Percentiles rank a stretch among this genome's conserved stretches.
Evolutionary conservation across 768 basidiomycete species (phyloP).

Genomic region (Kwoniella newhampshirensis): DNA sequence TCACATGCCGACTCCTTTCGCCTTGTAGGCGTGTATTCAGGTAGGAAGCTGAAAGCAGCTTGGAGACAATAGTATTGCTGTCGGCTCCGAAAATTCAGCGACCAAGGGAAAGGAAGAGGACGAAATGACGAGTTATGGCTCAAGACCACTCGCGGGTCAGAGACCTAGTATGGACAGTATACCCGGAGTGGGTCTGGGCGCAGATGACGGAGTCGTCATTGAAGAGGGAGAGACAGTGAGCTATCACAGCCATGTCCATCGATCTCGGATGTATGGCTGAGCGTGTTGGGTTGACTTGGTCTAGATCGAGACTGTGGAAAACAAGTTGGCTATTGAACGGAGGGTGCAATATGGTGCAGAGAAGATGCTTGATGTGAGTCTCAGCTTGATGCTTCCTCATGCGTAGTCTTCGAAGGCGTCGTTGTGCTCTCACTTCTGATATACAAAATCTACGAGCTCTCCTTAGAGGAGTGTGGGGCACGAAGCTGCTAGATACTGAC

Average conservation of each 20-base stretch:
- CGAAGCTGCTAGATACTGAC: not conserved
- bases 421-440: too few relatives aligned
- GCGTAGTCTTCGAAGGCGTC: not conserved
- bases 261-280: not conserved
- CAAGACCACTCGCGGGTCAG: too few relatives aligned
- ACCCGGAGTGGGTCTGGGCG: constrained; percentile 4
- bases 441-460: too few relatives aligned
- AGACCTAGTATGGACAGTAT: too few relatives aligned
- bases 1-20: too few relatives aligned
- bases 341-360: constrained; percentile 90
- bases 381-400: constrained; percentile 56
- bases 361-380: constrained; percentile 72
- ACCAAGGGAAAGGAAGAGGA: too few relatives aligned
- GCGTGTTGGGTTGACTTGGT: not conserved
- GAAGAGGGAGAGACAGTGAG: constrained; percentile 12
- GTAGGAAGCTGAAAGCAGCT: too few relatives aligned
- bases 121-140: too few relatives aligned
- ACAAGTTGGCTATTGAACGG: constrained; percentile 70
- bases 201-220: constrained; percentile 1
- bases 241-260: not conserved
- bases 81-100: too few relatives aligned
- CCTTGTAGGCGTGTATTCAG: too few relatives aligned
- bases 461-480: too few relatives aligned
- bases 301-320: constrained; percentile 69
- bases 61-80: too few relatives aligned